Evolutionary conservation across 177 flowering plant species (phyloP), one percentile per base, ranked within the genome.

Genomic region (Vitis hybrid): DNA sequence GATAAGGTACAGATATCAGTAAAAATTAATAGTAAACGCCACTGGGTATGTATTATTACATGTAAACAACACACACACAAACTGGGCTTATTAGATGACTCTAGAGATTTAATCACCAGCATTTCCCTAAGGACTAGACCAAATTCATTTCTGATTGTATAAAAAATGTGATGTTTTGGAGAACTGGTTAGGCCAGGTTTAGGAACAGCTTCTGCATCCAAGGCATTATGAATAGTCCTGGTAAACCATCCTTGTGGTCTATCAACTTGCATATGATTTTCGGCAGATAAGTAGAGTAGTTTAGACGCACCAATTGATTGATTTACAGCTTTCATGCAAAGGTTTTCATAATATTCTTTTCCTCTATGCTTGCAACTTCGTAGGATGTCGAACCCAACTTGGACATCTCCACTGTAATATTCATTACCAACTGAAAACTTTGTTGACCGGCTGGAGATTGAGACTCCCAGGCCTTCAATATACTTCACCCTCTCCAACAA

Each of bases 271-370:
- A 65, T 22, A 31, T 56, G 15, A 18, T 18, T 16, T 16, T 15
- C 6, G n/a, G 68, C 6, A 49, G 33, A 48, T 56, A 57, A 3
- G 3, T 6, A 22, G 62, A 59, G 6, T 10, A 56, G 56, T 16
- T 51, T 67, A 66, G 12, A 79, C 91, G 13, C 65, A 90, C 98
- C 99, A 56, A 93, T 88, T n/a, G 97, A 91, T 76, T 95, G 99
- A 79, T 91, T 95, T 50, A 95, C 94, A 61, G 98, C 97, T 79
- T 95, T 95, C 97, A 93, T 91, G 87, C 97, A 93, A 59, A 96
- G 90, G 73, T 93, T 93, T 81, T 94, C 99, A 73, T 96, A 93
- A 73, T 96, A 96, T 59, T 92, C 97, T 73, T 83, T 88, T 69
- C 98, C 99, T 81, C 91, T 85, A 70, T 78, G 84, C 74, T 77